These are phyloP conservation scores for Periconia sp. DNA, from an alignment of 2,329 filamentous ascomycete species.

Conservation along the genomic window DNA sequence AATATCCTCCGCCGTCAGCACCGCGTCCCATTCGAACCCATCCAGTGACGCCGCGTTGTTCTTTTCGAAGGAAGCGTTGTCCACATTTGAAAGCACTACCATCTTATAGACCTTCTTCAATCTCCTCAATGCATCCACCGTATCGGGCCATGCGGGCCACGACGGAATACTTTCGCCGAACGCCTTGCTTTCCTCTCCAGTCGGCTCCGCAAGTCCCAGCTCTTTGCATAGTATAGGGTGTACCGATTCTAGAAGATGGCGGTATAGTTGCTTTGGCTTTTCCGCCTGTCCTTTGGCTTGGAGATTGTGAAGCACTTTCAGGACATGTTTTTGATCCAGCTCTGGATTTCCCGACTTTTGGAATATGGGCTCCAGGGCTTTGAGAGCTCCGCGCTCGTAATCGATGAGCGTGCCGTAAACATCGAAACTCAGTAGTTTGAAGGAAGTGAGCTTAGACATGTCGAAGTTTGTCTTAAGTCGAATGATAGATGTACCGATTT, in stretches of 20 bases:
- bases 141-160: slow-evolving; percentile 63
- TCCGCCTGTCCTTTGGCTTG: slow-evolving; percentile 53
- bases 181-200: slow-evolving; percentile 45
- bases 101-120: slow-evolving; percentile 59
- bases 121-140: slow-evolving; percentile 53
- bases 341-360: slow-evolving; percentile 30
- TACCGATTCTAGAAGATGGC: slow-evolving; percentile 57
- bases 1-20: slow-evolving; percentile 71
- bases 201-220: slow-evolving; percentile 42
- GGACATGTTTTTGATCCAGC: slow-evolving; percentile 26
- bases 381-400: slow-evolving; percentile 69
- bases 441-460: slow-evolving; percentile 43
- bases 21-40: slow-evolving; percentile 61
- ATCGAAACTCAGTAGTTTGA: slow-evolving; percentile 68
- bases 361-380: slow-evolving; percentile 56
- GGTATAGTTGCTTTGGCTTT: slow-evolving; percentile 62
- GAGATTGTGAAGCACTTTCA: slow-evolving; percentile 50
- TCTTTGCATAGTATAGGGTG: slow-evolving; percentile 53
- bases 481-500: not conserved
- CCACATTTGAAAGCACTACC: slow-evolving; percentile 63
- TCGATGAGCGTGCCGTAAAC: slow-evolving; percentile 80
- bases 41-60: slow-evolving; percentile 52
- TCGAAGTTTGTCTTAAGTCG: not conserved
- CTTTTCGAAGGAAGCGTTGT: slow-evolving; percentile 54
- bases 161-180: slow-evolving; percentile 57